A percentile compares a stretch with the other conserved stretches of the same genome.
Evolutionary conservation across 148 eudicot genomes (phyloP).

Genomic region (Rhododendron griersonianum): DNA sequence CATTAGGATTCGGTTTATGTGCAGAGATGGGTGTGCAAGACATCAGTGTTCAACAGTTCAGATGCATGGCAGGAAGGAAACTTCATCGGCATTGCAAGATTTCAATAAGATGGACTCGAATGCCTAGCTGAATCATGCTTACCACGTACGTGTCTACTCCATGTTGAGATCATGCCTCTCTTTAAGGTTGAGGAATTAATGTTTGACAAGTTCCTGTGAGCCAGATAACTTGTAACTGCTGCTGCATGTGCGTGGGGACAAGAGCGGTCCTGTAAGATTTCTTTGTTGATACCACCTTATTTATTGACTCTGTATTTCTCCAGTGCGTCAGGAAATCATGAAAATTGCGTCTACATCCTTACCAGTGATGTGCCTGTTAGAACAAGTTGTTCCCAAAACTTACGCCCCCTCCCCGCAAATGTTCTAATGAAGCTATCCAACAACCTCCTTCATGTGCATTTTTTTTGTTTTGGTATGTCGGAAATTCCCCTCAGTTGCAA

Average conservation of each 20-base stretch:
- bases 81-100: not conserved
- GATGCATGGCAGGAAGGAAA: not conserved
- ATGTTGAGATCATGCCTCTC: not conserved
- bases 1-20: not conserved
- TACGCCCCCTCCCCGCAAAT: not conserved
- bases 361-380: not conserved
- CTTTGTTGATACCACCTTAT: not conserved
- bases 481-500: not conserved
- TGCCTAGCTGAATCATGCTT: not conserved
- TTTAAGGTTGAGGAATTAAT: not conserved
- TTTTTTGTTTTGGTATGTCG: not conserved
- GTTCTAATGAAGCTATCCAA: not conserved
- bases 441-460: not conserved
- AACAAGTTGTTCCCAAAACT: not conserved
- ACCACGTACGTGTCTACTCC: too few relatives aligned
- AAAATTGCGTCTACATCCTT: not conserved
- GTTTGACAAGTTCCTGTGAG: not conserved
- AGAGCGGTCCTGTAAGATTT: not conserved
- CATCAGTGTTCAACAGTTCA: not conserved
- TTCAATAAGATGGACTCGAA: not conserved
- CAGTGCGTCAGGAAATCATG: not conserved
- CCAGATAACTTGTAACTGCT: not conserved
- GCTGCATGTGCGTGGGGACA: not conserved
- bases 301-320: not conserved
- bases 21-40: not conserved